Percentiles rank a stretch among this genome's conserved stretches.
These are phyloP conservation scores for Septoria linicola DNA, from an alignment of 2,329 filamentous ascomycete genomes.

Conservation along the genomic window DNA sequence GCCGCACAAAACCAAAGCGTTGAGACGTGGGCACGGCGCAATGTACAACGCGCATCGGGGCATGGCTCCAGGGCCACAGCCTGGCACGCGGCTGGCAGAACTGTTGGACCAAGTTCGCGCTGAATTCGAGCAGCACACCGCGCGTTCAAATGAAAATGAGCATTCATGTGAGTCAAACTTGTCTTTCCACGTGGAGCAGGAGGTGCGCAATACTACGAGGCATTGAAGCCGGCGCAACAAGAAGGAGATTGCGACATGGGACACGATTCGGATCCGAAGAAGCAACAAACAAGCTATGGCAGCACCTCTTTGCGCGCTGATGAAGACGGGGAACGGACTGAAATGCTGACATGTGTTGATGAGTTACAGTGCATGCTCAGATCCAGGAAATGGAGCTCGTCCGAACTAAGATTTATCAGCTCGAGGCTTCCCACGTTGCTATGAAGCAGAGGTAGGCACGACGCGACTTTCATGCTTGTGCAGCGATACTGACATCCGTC, in stretches of 20 bases:
- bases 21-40: conserved; percentile 21
- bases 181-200: background rate
- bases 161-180: conserved; percentile 75
- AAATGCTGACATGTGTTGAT: conserved; percentile 19
- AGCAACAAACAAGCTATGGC: too few species aligned
- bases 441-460: conserved; percentile 83
- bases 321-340: background rate
- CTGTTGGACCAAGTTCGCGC: conserved; percentile 85
- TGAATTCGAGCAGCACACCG: conserved; percentile 76
- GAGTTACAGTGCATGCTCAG: conserved; percentile 72
- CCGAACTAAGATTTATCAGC: conserved; percentile 84
- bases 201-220: background rate
- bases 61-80: conserved; percentile 65
- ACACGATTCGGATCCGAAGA: background rate
- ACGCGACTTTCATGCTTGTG: background rate
- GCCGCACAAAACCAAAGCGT: conserved; percentile 5
- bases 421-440: conserved; percentile 84
- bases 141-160: conserved; percentile 82
- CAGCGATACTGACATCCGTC: conserved; percentile 22
- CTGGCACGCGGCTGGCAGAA: conserved; percentile 77
- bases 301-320: background rate
- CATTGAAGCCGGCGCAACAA: background rate
- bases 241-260: background rate
- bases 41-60: conserved; percentile 90
- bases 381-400: conserved; percentile 95